These are phyloP conservation scores for Bryoglossum gracile DNA, from an alignment of 495 filamentous ascomycete genomes.

Conservation along the genomic window DNA sequence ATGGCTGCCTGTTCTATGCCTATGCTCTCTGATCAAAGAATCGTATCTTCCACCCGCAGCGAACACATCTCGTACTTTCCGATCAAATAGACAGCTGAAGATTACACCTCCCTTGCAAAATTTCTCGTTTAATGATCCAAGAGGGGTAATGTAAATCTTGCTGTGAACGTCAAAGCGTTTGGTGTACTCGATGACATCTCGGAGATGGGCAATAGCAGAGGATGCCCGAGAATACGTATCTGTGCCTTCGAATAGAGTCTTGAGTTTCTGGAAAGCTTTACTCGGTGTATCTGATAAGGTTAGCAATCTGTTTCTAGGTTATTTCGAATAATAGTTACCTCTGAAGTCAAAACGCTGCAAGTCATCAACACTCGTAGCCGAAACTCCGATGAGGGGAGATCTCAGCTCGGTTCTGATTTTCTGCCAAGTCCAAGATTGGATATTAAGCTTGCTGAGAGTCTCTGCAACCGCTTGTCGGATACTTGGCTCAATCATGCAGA, in stretches of 20 bases:
- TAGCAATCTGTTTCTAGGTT: conserved; percentile 2
- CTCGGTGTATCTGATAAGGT: conserved; percentile 53
- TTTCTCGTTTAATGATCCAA: conserved; percentile 85
- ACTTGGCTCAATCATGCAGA: conserved; percentile 65
- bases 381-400: conserved; percentile 69
- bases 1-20: conserved; percentile 46
- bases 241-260: conserved; percentile 63
- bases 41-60: conserved; percentile 95
- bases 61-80: conserved; percentile 74
- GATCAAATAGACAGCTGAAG: conserved; percentile 88
- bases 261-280: conserved; percentile 67
- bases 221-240: conserved; percentile 58
- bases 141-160: conserved; percentile 77
- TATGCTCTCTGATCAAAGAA: conserved; percentile 66
- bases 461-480: conserved; percentile 72
- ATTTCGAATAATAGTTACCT: conserved; percentile 39
- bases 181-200: conserved; percentile 65
- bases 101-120: conserved; percentile 85
- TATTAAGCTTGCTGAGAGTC: conserved; percentile 78
- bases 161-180: conserved; percentile 64
- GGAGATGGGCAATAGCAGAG: conserved; percentile 70
- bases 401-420: conserved; percentile 81
- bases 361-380: conserved; percentile 87
- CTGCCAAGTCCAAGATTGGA: conserved; percentile 72
- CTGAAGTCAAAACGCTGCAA: conserved; percentile 85